Base-by-base conservation (phyloP, 2,329 filamentous ascomycete genomes). In the Massarina eburnea region DNA sequence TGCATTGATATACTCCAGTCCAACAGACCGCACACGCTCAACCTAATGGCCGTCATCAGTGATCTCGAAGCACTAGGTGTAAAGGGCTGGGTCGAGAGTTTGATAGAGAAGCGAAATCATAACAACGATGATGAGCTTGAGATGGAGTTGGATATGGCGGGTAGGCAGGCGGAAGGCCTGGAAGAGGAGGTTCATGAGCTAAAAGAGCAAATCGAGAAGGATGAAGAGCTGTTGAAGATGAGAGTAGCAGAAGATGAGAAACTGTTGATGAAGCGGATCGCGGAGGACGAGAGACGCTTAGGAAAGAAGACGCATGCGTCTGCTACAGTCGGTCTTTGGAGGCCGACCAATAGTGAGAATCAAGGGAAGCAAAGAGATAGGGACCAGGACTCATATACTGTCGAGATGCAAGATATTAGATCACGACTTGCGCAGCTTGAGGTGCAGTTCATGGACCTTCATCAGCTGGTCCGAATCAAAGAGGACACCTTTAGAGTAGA, bases 71-170 rank as follows among this genome's bases (percentile, higher is more conserved):
- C 12, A 3, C 18, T 45, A 2, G 42, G 32, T 22, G 46, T 43
- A 15, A 39, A 18, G 26, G 46, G 46, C 10, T 49, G 46, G 46
- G 22, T 42, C 17, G 8, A 35, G n/a, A 26, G 18, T 5, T 6
- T 41, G 14, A 32, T 42, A 14, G 18, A 19, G n/a, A 10, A 20
- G 6, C 21, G 17, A 6, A 3, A 15, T 8, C n/a, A 36, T 30
- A 34, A 27, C 21, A 29, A 18, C 8, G 27, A 39, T 29, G 30
- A 37, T 14, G 21, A 37, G 14, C 10, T 36, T 19, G 22, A 37
- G 4, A 21, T 19, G 15, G 39, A 26, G 29, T 18, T 12, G 6
- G 17, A 14, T 41, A n/a, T 14, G 26, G 3, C 8, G 4, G 2
- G 29, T 18, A 17, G 24, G 7, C 19, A 35, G 27, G 30, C 17